phyloP scores from a whole-genome alignment of 305 asterid genomes.

The Fraxinus paxiana region DNA sequence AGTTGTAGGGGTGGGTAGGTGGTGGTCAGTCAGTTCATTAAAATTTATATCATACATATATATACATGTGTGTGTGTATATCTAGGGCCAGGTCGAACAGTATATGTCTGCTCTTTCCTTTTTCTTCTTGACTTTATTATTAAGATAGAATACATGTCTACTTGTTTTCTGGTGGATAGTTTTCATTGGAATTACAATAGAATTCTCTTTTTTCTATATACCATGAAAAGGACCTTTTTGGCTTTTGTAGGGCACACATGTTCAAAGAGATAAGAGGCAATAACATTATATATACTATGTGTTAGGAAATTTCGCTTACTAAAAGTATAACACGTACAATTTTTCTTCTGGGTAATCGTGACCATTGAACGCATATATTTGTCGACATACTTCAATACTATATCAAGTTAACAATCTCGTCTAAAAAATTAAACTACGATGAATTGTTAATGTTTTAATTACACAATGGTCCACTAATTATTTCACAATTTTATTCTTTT shows the following conservation, averaged over 20 bases:
- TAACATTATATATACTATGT: neutral
- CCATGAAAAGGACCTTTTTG: slow-evolving; percentile 69
- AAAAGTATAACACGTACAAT: neutral
- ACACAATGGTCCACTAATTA: neutral
- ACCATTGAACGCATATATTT: too few relatives aligned
- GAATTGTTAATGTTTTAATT: neutral
- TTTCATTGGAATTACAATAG: slow-evolving; percentile 30
- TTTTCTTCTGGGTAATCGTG: neutral
- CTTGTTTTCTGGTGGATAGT: slow-evolving; percentile 24
- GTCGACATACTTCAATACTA: neutral
- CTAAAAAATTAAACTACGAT: neutral
- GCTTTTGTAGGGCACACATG: slow-evolving; percentile 34
- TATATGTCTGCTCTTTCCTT: neutral
- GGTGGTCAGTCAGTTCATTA: slow-evolving; percentile 59
- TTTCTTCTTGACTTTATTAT: slow-evolving; percentile 39
- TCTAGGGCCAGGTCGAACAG: neutral
- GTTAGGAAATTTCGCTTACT: neutral
- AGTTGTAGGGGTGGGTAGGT: slow-evolving; percentile 31
- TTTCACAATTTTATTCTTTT: neutral
- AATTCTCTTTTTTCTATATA: slow-evolving; percentile 46
- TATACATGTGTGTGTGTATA: neutral
- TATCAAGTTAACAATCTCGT: neutral
- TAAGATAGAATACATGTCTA: slow-evolving; percentile 29
- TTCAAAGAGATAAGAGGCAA: neutral
- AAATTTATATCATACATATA: slow-evolving; percentile 14